Evolutionary conservation across 768 basidiomycete genomes (phyloP), one percentile per base, ranked within the genome.

Genomic region (Psilocybe cubensis): DNA sequence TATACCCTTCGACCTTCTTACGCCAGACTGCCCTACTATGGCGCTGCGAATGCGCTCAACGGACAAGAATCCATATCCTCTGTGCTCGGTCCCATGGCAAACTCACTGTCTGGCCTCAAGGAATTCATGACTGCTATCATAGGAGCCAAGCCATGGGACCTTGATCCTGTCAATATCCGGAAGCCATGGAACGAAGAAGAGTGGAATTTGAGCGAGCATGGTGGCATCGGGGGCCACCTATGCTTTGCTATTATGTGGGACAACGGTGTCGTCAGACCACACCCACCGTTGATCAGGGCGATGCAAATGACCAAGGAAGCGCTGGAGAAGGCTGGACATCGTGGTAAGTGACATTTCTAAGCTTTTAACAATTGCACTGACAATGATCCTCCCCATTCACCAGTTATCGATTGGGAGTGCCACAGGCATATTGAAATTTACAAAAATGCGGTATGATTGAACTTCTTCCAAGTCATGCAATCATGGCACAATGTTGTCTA

Each of bases 341-440:
- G 74, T 68, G 77, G 81, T 81, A 44, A 53, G 28, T 21, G 8
- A 9, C 23, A 7, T 25, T 20, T 21, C 20, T 21, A 8, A 21
- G 25, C 31, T 20, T 21, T 33, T 11, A 14, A 29, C 9, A 7
- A 4, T 67, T 71, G 28, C 45, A 53, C 42, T 42, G 35, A 20
- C 14, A 21, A 20, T 21, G 23, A 38, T 7, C 20, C 29, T 17
- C 14, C 21, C n/a, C n/a, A 44, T 18, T 14, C 28, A 28, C 42
- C 48, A 88, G 90, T 91, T 3, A 78, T 91, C 48, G 82, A 87
- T 45, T 91, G 88, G 88, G 66, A 79, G 41, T 78, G 82, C 0
- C 74, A 81, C 56, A 75, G 83, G 14, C 85, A 88, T 60, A 63
- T 73, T 17, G 81, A 83, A 59, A 77, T 88, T 11, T 74, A 74